Evolutionary conservation across 371 early-diverging fungal species (phyloP).

Genomic region (Phascolomyces articulosus): DNA sequence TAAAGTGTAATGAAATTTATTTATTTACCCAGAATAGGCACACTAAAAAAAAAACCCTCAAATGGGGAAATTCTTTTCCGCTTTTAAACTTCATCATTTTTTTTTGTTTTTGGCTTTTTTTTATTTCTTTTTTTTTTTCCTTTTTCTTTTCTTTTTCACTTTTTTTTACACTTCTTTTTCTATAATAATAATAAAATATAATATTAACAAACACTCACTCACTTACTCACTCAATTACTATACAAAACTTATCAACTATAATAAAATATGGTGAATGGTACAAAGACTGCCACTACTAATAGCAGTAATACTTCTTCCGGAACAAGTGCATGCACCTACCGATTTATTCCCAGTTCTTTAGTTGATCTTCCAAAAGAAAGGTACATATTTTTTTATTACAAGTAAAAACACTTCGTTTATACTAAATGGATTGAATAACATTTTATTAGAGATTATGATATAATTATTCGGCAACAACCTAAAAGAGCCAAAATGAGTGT

Average conservation of each 20-base stretch:
- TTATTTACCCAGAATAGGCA: constrained; percentile 17
- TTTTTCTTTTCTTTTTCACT: not conserved
- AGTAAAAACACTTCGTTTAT: too few species aligned
- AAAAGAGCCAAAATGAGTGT: constrained; percentile 37
- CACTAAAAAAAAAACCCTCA: not conserved
- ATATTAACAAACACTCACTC: too few species aligned
- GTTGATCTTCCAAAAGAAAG: constrained; percentile 32
- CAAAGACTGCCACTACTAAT: not conserved
- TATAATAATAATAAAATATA: too few species aligned
- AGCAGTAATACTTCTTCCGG: constrained; percentile 10
- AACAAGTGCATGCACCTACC: constrained; percentile 37
- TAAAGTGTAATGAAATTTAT: too few species aligned
- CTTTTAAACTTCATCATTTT: constrained; percentile 1
- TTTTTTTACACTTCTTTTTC: not conserved
- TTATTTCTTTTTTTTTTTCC: not conserved
- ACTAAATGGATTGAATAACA: too few species aligned
- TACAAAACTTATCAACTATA: not conserved
- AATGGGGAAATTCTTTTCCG: constrained; percentile 25
- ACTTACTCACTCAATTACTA: too few species aligned
- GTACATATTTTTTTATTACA: constrained; percentile 16
- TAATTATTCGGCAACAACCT: constrained; percentile 36
- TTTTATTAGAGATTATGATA: constrained; percentile 28
- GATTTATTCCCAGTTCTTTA: constrained; percentile 45
- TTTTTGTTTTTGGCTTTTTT: not conserved
- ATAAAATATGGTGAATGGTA: not conserved